These are phyloP conservation scores for Magnusiomyces sp. DNA, from an alignment of 1,139 yeast species.

Conservation along the genomic window DNA sequence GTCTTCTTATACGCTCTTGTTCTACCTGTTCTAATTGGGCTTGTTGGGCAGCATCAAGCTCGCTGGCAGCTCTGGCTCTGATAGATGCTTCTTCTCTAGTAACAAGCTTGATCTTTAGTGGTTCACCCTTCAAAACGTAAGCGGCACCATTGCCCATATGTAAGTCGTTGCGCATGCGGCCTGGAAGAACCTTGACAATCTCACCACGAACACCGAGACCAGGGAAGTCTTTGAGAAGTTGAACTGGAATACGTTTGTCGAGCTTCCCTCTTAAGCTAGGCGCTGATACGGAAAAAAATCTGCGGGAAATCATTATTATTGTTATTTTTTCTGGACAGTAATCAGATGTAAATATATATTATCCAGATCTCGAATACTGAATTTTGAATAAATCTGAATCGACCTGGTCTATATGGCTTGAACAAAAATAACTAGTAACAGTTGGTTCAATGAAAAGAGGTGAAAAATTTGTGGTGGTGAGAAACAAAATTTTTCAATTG, in stretches of 20 bases:
- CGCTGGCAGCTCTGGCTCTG: constrained; percentile 11
- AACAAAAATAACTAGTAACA: too few species aligned
- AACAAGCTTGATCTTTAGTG: constrained; percentile 57
- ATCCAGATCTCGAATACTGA: too few species aligned
- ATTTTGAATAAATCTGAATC: too few species aligned
- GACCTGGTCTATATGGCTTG: too few species aligned
- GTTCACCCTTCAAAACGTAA: constrained; percentile 46
- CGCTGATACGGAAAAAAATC: constrained; percentile 10
- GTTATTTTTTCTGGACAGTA: too few species aligned
- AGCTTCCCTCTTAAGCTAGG: constrained; percentile 20
- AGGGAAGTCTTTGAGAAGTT: constrained; percentile 58
- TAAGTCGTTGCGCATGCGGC: constrained; percentile 71
- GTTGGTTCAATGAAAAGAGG: too few species aligned
- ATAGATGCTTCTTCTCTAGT: constrained; percentile 25
- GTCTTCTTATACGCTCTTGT: constrained; percentile 3
- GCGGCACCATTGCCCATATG: constrained; percentile 67
- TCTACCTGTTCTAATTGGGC: constrained; percentile 10
- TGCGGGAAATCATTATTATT: not conserved
- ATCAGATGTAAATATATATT: too few species aligned
- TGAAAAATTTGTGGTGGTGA: too few species aligned
- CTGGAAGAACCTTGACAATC: constrained; percentile 67
- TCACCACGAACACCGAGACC: constrained; percentile 59
- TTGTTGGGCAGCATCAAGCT: constrained; percentile 1
- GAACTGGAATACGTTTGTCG: constrained; percentile 48
- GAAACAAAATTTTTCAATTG: too few species aligned